A percentile compares a stretch with the other conserved stretches of the same genome.
These are phyloP conservation scores for Geotrichum candidum DNA, from an alignment of 1,139 yeast genomes.

Conservation along the genomic window DNA sequence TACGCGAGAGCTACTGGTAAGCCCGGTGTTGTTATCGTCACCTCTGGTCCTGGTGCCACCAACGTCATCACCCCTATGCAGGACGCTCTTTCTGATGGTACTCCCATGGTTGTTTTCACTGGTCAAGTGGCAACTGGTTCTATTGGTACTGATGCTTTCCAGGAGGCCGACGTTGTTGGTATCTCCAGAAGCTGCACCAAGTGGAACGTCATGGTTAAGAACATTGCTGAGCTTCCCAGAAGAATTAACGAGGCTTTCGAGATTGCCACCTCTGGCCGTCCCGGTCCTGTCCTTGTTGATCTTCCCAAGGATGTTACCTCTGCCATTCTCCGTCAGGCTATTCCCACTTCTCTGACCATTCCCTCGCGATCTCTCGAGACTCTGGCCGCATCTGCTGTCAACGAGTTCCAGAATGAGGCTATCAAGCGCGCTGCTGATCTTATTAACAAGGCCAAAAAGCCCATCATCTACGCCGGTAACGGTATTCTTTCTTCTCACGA, in stretches of 20 bases:
- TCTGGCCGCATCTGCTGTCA: constrained; percentile 64
- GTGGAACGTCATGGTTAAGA: constrained; percentile 98
- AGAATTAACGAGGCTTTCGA: constrained; percentile 97
- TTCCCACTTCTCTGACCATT: constrained; percentile 77
- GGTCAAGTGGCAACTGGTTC: constrained; percentile 96
- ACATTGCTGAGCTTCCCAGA: constrained; percentile 88
- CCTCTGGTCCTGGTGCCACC: constrained; percentile 99
- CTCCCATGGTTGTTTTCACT: constrained; percentile 93
- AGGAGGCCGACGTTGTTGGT: constrained; percentile 97
- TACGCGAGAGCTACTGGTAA: constrained; percentile 93
- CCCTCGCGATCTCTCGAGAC: constrained; percentile 75
- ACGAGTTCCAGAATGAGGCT: constrained; percentile 71
- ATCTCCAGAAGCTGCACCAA: constrained; percentile 95
- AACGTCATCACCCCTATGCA: constrained; percentile 96
- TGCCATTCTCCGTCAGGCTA: constrained; percentile 75
- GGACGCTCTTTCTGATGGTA: constrained; percentile 95
- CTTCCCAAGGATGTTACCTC: constrained; percentile 98
- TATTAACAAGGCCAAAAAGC: constrained; percentile 77
- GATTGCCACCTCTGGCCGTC: constrained; percentile 92
- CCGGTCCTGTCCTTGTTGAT: constrained; percentile 97
- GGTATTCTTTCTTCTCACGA: constrained; percentile 77
- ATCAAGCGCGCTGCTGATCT: constrained; percentile 71
- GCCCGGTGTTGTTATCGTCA: constrained; percentile 96
- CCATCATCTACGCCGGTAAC: constrained; percentile 85
- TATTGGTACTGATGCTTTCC: constrained; percentile 97